phyloP scores from a whole-genome alignment of 2,329 filamentous ascomycete species.

The Talaromyces sp. region DNA sequence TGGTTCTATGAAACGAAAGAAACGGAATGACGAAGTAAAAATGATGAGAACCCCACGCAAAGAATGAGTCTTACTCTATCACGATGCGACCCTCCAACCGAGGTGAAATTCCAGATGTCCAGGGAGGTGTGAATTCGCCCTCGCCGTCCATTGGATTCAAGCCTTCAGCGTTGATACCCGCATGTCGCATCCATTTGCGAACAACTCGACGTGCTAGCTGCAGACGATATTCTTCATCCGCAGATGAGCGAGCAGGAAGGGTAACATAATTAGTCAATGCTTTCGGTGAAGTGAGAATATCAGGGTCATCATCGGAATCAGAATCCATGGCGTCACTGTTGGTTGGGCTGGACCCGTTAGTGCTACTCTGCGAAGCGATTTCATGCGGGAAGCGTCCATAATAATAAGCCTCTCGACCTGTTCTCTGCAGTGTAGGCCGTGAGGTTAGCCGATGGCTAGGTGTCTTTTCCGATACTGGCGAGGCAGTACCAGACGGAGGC shows the following conservation, averaged over 20 bases:
- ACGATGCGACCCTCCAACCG: slow-evolving; percentile 2
- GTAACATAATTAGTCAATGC: slow-evolving; percentile 43
- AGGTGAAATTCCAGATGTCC: slow-evolving; percentile 8
- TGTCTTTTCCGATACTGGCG: slow-evolving; percentile 31
- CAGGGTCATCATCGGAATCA: slow-evolving; percentile 46
- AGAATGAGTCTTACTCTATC: slow-evolving; percentile 2
- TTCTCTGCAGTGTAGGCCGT: slow-evolving; percentile 27
- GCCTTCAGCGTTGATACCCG: slow-evolving; percentile 59
- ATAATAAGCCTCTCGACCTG: slow-evolving; percentile 26
- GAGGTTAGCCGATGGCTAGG: slow-evolving; percentile 14
- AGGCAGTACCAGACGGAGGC: slow-evolving; percentile 39
- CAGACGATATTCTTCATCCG: slow-evolving; percentile 59
- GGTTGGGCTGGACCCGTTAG: slow-evolving; percentile 16
- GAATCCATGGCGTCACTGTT: slow-evolving; percentile 43
- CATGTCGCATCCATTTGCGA: slow-evolving; percentile 71
- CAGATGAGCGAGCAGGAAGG: slow-evolving; percentile 39
- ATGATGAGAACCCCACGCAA: background rate
- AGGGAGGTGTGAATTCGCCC: slow-evolving; percentile 53
- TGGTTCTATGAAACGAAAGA: background rate
- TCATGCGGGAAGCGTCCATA: slow-evolving; percentile 36
- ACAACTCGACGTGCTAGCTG: slow-evolving; percentile 69
- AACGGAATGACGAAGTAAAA: background rate
- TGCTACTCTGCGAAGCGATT: slow-evolving; percentile 1
- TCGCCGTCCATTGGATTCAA: slow-evolving; percentile 57
- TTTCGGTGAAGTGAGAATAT: slow-evolving; percentile 39